Percentiles rank a stretch among this genome's conserved stretches.
Evolutionary conservation across 495 filamentous ascomycete genomes (phyloP).

Genomic region (Neurospora sp.): DNA sequence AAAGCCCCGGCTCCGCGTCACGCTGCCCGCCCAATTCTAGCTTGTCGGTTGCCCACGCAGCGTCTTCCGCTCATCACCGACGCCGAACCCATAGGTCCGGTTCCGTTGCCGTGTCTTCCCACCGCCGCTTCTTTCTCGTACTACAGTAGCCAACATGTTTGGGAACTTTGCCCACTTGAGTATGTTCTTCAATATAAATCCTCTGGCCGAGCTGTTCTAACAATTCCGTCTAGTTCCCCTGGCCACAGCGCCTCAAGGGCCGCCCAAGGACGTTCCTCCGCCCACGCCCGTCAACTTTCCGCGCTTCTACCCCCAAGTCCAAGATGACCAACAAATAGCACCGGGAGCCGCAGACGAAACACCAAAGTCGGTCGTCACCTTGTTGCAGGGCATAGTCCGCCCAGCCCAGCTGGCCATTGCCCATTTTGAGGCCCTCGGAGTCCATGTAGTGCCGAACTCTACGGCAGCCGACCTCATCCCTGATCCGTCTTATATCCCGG

Average conservation of each 20-base stretch:
- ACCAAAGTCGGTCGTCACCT: constrained; percentile 24
- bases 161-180: constrained; percentile 22
- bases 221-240: constrained; percentile 23
- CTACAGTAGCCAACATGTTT: constrained; percentile 19
- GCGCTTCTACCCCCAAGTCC: constrained; percentile 26
- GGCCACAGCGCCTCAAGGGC: constrained; percentile 13
- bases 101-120: not conserved
- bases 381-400: constrained; percentile 38
- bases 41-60: not conserved
- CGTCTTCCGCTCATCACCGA: not conserved
- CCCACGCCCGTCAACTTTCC: constrained; percentile 45
- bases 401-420: constrained; percentile 33
- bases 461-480: constrained; percentile 35
- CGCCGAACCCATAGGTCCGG: not conserved
- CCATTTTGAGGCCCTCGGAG: constrained; percentile 41
- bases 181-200: constrained; percentile 15
- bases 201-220: constrained; percentile 8
- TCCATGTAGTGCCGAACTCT: constrained; percentile 37
- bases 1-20: not conserved
- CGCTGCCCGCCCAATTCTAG: not conserved
- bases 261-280: constrained; percentile 39
- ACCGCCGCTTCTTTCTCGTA: not conserved
- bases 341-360: constrained; percentile 4
- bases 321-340: constrained; percentile 2
- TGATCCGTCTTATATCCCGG: constrained; percentile 35